Evolutionary conservation across 805 yeast genomes (phyloP).

Genomic region (Middelhovenomyces tepae): DNA sequence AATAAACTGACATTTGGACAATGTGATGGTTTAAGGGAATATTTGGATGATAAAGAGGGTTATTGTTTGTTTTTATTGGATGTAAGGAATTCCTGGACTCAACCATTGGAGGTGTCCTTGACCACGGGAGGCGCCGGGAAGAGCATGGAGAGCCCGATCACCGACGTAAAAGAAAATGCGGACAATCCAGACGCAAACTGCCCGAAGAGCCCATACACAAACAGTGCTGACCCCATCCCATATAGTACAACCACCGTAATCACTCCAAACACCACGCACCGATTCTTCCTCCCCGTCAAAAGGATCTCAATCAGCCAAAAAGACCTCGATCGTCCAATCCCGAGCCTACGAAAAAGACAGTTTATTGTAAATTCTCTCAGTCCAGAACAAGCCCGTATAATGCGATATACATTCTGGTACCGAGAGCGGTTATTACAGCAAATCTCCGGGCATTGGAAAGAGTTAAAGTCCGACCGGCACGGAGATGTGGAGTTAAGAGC

Average conservation of each 20-base stretch:
- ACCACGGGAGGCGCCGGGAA: neutral
- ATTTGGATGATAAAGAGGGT: neutral
- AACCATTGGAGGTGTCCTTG: neutral
- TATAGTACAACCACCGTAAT: constrained; percentile 22
- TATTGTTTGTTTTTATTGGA: constrained; percentile 1
- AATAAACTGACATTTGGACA: constrained; percentile 1
- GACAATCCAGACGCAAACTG: no score
- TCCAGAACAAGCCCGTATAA: constrained; percentile 47
- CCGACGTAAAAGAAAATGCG: no score
- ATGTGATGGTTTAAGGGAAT: neutral
- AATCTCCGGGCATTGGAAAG: constrained; percentile 24
- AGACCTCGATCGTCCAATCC: constrained; percentile 47
- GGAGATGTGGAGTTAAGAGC: constrained; percentile 64
- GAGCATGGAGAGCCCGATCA: neutral
- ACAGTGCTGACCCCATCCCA: no score
- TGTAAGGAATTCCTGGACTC: constrained; percentile 3
- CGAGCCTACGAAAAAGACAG: constrained; percentile 63
- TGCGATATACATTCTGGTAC: constrained; percentile 73
- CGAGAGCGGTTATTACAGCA: constrained; percentile 33
- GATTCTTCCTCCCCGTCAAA: constrained; percentile 65
- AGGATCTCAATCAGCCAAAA: constrained; percentile 39
- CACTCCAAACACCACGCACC: constrained; percentile 38
- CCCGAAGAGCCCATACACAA: no score
- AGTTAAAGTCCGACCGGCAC: constrained; percentile 28
- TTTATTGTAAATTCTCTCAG: constrained; percentile 44